Base-by-base conservation (phyloP, 306 rosid species). In the Quercus berberidifolia region DNA sequence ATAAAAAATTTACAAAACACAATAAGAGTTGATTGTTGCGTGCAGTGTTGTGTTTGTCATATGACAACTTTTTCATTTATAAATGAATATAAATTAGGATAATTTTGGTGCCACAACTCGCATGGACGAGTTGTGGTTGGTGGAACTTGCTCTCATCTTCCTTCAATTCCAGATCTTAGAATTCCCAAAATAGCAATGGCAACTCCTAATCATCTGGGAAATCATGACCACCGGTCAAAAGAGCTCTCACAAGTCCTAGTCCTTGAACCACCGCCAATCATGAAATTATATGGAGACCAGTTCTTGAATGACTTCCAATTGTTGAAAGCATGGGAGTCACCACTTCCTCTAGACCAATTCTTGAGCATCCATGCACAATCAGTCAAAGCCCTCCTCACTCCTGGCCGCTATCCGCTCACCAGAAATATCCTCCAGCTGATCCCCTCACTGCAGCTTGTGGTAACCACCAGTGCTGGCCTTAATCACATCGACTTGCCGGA, bases 401-500 rank as follows among this genome's bases (percentile, higher is more conserved):
- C 55, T 19, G 13, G 25, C 1, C 38, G n/a, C 4, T 19, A 9
- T 55, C 18, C n/a, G 5, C 8, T 84, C 67, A 20, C 79, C 57
- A 49, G 73, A 59, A 64, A 80, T 0, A 19, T 77, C 57, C 78
- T 90, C 78, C 59, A 49, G 38, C 71, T 56, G 49, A 70, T 88
- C 1, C 94, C 90, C 0, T 82, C 88, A 1, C 83, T 90, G 28
- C 64, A 78, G 55, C 82, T 88, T 1, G 21, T 90, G 6, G 60
- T 84, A 56, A 83, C 83, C 54, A 0, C 81, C 69, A 86, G 88
- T 38, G 67, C 51, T 11, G 90, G 92, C 25, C 77, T 79, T 10
- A 73, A 90, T 3, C 90, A 84, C 76, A 84, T 90, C 0, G 89
- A 90, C 80, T 65, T 90, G 57, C 1, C 5, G 1, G 94, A 90